Base-by-base conservation (phyloP, 208 protist species). In the Crithidia fasciculata region DNA sequence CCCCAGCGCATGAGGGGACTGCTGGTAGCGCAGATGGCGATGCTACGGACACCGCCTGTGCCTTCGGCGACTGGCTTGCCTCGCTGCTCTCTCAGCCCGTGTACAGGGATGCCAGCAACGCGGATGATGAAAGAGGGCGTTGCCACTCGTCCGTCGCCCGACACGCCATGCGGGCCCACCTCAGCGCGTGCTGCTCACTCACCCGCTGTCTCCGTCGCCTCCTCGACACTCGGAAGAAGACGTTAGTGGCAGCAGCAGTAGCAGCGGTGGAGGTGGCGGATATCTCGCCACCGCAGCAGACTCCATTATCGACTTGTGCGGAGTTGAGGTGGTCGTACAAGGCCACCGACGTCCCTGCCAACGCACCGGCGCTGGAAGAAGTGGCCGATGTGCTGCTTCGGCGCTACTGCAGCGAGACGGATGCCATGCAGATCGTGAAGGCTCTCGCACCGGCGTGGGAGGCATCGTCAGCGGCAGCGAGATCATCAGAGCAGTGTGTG, bases 161-260 rank as follows among this genome's bases (percentile, higher is more conserved):
- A n/a, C 60, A 55, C 8, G 74, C 74, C 6, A 44, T 78, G 66
- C 66, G 66, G n/a, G 2, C 28, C 2, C 74, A 78, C 54, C 57
- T 78, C 52, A 36, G 66, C 43, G 74, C 64, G 4, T 78, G 74
- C 66, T 78, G 74, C 60, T 62, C 74, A 6, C 43, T 63, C 7
- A 19, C 37, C 3, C 41, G 19, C 16, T 28, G 63, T 43, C 37
- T 63, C 37, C 12, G 41, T 7, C 54, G 16, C 18, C 8, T 18
- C 16, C 28, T 58, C 54, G 54, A 44, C 43, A 18, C 8, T 61
- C n/a, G 5, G 41, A 6, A 19, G 13, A 4, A 44, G 16, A 54
- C 43, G 10, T 50, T 44, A 19, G 28, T 28, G 1, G 28, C 28
- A 28, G 28, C 28, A 28, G 28, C 28, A 28, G 28, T 1, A 28